These are phyloP conservation scores for Xylaria multiplex DNA, from an alignment of 2,329 filamentous ascomycete genomes.

Conservation along the genomic window DNA sequence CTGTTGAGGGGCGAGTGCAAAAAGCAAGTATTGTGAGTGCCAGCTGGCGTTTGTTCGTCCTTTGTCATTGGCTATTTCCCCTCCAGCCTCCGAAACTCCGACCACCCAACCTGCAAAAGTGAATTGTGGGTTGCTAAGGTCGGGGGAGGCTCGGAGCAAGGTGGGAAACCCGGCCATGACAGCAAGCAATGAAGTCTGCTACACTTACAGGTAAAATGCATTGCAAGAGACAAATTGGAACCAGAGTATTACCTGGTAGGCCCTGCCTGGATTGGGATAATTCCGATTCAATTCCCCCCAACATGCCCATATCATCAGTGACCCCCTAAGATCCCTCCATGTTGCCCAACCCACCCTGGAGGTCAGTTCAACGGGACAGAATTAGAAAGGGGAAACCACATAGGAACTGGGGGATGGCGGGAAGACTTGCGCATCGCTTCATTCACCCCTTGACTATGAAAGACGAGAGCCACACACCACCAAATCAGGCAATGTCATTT, in stretches of 20 bases:
- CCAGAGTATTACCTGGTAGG: slow-evolving; percentile 30
- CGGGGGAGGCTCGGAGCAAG: slow-evolving; percentile 27
- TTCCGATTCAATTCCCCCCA: slow-evolving; percentile 9
- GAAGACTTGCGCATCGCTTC: slow-evolving; percentile 29
- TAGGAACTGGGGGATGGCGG: slow-evolving; percentile 21
- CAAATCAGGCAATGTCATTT: slow-evolving; percentile 31
- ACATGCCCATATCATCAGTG: slow-evolving; percentile 33
- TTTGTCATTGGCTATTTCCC: slow-evolving; percentile 37
- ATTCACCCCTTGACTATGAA: slow-evolving; percentile 31
- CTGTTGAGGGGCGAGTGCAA: slow-evolving; percentile 33
- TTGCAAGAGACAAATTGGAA: slow-evolving; percentile 22
- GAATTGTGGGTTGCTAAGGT: slow-evolving; percentile 38
- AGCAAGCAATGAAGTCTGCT: slow-evolving; percentile 32
- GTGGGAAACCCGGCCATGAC: slow-evolving; percentile 23
- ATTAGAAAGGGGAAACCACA: slow-evolving; percentile 25
- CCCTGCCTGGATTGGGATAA: slow-evolving; percentile 25
- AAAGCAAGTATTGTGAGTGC: slow-evolving; percentile 40
- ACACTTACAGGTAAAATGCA: slow-evolving; percentile 38
- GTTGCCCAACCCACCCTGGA: slow-evolving; percentile 25
- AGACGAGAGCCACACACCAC: slow-evolving; percentile 20
- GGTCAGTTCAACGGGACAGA: slow-evolving; percentile 22
- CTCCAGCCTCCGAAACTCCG: slow-evolving; percentile 30
- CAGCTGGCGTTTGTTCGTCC: slow-evolving; percentile 43
- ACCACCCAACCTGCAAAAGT: slow-evolving; percentile 38
- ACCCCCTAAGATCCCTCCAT: slow-evolving; percentile 33